Conservation (phyloP, 257 asterid species). For the Solanum virginianum region DNA sequence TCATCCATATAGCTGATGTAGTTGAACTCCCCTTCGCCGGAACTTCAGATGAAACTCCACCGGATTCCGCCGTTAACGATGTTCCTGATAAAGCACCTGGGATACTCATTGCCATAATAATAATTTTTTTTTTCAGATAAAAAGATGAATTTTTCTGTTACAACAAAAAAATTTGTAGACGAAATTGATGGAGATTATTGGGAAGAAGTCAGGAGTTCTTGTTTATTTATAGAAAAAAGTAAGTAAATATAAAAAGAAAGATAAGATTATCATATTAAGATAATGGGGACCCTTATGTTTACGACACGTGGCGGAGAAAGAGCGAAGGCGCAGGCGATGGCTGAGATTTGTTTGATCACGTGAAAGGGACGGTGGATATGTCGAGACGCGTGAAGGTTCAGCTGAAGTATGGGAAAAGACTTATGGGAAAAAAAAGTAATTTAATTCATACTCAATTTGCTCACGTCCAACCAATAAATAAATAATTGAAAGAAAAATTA, state of each 20-base stretch:
- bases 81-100: constrained; percentile 66
- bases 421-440: not conserved
- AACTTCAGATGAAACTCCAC: constrained; percentile 24
- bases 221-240: constrained; percentile 5
- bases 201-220: not conserved
- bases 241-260: not conserved
- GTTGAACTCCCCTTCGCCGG: constrained; percentile 27
- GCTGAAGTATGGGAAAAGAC: not conserved
- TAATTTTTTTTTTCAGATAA: not conserved
- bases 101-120: constrained; percentile 77
- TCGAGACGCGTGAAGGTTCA: constrained; percentile 24
- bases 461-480: not conserved
- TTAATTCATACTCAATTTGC: not conserved
- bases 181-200: not conserved
- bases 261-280: constrained; percentile 22
- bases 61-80: constrained; percentile 26
- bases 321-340: constrained; percentile 26
- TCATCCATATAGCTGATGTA: constrained; percentile 43
- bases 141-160: not conserved
- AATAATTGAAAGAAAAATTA: not conserved
- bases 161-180: not conserved
- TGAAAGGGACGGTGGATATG: constrained; percentile 52
- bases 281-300: not conserved
- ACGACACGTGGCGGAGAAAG: constrained; percentile 37
- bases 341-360: constrained; percentile 42